Conservation (phyloP, 2,329 filamentous ascomycete genomes). For the Coniella vitis region DNA sequence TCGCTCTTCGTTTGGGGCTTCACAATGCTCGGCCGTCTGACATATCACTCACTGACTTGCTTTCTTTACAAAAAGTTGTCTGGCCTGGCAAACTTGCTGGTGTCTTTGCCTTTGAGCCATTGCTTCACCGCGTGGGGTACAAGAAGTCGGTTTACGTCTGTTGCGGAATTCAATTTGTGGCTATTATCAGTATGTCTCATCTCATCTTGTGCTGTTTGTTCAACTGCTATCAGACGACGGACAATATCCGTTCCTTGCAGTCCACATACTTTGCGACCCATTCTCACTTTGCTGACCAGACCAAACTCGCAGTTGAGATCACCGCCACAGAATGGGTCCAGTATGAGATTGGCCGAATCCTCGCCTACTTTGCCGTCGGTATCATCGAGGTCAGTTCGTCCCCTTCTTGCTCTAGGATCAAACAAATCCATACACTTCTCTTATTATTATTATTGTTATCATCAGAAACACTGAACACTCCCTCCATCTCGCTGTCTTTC, state of each 20-base stretch:
- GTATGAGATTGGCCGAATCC: constrained; percentile 17
- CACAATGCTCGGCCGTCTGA: too few species aligned
- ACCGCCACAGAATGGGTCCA: constrained; percentile 6
- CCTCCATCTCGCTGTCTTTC: too few species aligned
- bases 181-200: not conserved
- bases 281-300: too few species aligned
- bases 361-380: constrained; percentile 23
- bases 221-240: too few species aligned
- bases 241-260: too few species aligned
- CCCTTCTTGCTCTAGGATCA: too few species aligned
- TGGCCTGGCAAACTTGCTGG: constrained; percentile 7
- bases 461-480: too few species aligned
- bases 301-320: constrained; percentile 1
- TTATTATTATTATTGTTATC: too few species aligned
- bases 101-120: constrained; percentile 1
- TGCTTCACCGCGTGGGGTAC: constrained; percentile 7
- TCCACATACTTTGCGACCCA: not conserved
- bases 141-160: constrained; percentile 4
- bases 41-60: not conserved
- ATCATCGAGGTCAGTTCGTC: constrained; percentile 3
- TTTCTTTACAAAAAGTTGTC: not conserved
- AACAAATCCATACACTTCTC: too few species aligned
- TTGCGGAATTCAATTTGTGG: constrained; percentile 1
- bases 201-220: not conserved
- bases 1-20: not conserved